These are phyloP conservation scores for Leptomonas seymouri DNA, from an alignment of 208 protist genomes.

Conservation along the genomic window DNA sequence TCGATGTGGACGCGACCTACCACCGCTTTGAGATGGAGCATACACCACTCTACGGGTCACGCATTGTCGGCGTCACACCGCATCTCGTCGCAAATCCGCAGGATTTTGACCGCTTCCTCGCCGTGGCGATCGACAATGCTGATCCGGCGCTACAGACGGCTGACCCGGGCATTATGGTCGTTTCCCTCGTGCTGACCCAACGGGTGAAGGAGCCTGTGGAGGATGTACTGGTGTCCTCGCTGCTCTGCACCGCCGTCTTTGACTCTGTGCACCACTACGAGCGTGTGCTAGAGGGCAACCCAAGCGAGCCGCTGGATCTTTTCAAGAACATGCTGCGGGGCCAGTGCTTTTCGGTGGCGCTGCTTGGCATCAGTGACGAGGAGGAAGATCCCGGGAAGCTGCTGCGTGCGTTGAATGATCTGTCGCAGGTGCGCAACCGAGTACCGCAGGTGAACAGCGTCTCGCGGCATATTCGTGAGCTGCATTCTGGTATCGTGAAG, in stretches of 20 bases:
- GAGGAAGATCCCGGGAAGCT: constrained; percentile 60
- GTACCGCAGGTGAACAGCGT: constrained; percentile 59
- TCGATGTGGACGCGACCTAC: constrained; percentile 49
- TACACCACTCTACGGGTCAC: constrained; percentile 55
- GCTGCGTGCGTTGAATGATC: constrained; percentile 50
- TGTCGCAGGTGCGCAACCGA: constrained; percentile 54
- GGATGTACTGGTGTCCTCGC: constrained; percentile 73
- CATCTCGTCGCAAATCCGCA: constrained; percentile 54
- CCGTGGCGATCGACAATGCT: constrained; percentile 69
- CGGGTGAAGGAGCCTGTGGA: constrained; percentile 39
- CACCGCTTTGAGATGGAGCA: constrained; percentile 71
- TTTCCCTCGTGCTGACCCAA: constrained; percentile 62
- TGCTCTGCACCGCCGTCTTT: constrained; percentile 74
- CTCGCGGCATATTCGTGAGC: constrained; percentile 48
- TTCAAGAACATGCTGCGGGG: constrained; percentile 65
- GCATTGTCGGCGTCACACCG: constrained; percentile 47
- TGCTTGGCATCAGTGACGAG: constrained; percentile 74
- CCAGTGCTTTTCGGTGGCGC: constrained; percentile 52
- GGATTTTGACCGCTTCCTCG: constrained; percentile 71
- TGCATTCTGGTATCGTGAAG: constrained; percentile 59
- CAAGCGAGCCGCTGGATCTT: constrained; percentile 60
- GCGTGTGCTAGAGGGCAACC: constrained; percentile 40
- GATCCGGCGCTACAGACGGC: constrained; percentile 64
- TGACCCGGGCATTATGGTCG: constrained; percentile 81
- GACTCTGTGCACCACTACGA: constrained; percentile 76